Conservation (phyloP, 257 asterid genomes). For the Nicotiana knightiana region DNA sequence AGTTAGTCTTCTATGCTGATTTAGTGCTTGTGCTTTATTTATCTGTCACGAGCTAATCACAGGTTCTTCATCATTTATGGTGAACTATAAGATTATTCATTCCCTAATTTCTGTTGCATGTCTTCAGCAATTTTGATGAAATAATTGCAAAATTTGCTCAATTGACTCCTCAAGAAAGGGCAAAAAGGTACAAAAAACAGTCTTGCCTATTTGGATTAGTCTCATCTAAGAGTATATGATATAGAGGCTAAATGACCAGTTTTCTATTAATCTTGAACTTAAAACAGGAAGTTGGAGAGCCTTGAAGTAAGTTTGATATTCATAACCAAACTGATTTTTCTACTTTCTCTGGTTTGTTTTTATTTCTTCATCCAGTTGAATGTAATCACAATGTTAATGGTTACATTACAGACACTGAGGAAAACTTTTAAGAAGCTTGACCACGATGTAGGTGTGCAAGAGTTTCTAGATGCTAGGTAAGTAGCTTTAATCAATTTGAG, state of each 20-base stretch:
- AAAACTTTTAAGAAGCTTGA: slow-evolving; percentile 82
- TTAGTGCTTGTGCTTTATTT: neutral
- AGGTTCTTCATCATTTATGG: neutral
- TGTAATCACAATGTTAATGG: slow-evolving; percentile 11
- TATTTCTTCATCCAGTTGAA: neutral
- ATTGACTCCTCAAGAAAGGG: slow-evolving; percentile 75
- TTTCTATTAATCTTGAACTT: slow-evolving; percentile 10
- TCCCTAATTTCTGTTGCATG: neutral
- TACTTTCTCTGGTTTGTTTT: neutral
- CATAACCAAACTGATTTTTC: slow-evolving; percentile 1
- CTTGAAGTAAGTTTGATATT: slow-evolving; percentile 59
- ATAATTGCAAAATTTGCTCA: slow-evolving; percentile 77
- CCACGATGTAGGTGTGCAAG: slow-evolving; percentile 75
- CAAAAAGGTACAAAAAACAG: slow-evolving; percentile 49
- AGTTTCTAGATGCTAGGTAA: slow-evolving; percentile 73
- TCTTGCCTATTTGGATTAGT: slow-evolving; percentile 5
- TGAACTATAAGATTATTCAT: neutral
- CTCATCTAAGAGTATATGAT: neutral
- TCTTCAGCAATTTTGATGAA: slow-evolving; percentile 70
- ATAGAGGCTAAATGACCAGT: slow-evolving; percentile 10
- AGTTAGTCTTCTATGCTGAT: neutral
- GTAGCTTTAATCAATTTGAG: neutral
- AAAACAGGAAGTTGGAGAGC: slow-evolving; percentile 84
- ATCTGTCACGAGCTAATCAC: neutral
- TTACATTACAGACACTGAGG: slow-evolving; percentile 51